Percentiles rank a stretch among this genome's conserved stretches.
phyloP scores from a whole-genome alignment of 1,284 basidiomycete genomes.

The Ustilago tritici region DNA sequence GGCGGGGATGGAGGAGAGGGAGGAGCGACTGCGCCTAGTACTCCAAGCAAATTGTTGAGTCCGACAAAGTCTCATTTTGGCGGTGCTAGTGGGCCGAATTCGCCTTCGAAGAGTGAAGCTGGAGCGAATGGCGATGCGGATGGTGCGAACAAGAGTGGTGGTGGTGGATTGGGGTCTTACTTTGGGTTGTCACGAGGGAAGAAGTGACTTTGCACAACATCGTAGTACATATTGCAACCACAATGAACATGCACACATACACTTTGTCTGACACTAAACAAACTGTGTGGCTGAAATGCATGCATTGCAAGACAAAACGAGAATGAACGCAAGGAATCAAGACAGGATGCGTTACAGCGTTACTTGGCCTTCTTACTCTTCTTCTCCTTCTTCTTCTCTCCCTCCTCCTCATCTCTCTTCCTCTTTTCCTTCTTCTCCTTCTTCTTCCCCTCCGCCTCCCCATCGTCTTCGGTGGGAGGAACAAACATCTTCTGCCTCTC shows the following conservation, averaged over 20 bases:
- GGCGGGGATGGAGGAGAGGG: not conserved
- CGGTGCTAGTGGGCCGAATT: not conserved
- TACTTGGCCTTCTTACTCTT: slow-evolving; percentile 37
- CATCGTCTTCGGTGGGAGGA: slow-evolving; percentile 51
- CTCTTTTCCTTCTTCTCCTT: slow-evolving; percentile 20
- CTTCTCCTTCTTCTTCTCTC: slow-evolving; percentile 21
- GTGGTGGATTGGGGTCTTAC: slow-evolving; percentile 30
- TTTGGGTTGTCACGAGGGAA: slow-evolving; percentile 28
- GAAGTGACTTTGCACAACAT: slow-evolving; percentile 4
- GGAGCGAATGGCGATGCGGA: slow-evolving; percentile 5
- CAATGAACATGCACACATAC: not conserved
- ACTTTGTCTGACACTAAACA: not conserved
- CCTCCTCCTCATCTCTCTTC: slow-evolving; percentile 2
- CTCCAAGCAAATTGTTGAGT: slow-evolving; percentile 12
- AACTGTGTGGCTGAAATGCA: not conserved
- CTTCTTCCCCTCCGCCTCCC: slow-evolving; percentile 8
- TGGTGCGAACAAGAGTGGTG: slow-evolving; percentile 6
- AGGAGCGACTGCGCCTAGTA: not conserved
- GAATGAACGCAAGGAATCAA: too few relatives aligned
- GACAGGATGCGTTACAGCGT: not conserved
- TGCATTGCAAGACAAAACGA: not conserved
- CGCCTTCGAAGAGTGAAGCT: slow-evolving; percentile 14
- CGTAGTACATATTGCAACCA: not conserved
- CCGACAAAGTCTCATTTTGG: slow-evolving; percentile 3
- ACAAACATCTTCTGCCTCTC: slow-evolving; percentile 57